Base-by-base conservation (phyloP, 2,329 filamentous ascomycete species). In the Tolypocladium nubicola region DNA sequence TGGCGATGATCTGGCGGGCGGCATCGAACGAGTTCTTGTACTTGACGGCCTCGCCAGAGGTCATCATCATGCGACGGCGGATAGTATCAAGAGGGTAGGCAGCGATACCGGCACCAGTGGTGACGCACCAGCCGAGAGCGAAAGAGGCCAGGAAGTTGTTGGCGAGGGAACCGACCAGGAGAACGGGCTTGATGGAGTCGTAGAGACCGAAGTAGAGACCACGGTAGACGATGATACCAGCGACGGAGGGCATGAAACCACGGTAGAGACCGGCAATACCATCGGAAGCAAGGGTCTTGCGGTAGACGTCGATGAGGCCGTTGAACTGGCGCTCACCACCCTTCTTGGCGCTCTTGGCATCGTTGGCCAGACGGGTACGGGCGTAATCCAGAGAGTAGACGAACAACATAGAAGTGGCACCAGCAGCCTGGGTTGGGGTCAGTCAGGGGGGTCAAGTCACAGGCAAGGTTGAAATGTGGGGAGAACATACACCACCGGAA, bases 41-140 rank as follows among this genome's bases (percentile, higher is more conserved):
- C 90, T 99, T 99, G 87, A 99, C 94, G 84, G 94, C 94, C 90
- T 95, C 82, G 80, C 84, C 84, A 66, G 82, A 87, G 72, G 94
- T 99, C 94, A 99, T 99, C 94, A 99, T 99, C 94, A 99, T 99
- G 83, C 94, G 94, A 87, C 94, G 92, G 86, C 94, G 94, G 84
- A 99, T 91, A 75, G 94, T 99, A 81, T 99, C 94, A 76, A 99
- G 91, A 83, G 94, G 94, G 86, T 99, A 99, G 74, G 94, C 97
- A 81, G 94, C 94, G 79, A 99, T 96, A 96, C 94, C 94, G 79
- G 94, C 94, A 95, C 89, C 94, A 77, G 94, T 99, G 83, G 94
- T 99, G 85, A 99, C 94, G 79, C 84, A 82, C 94, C 94, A 99
- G 76, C 94, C 94, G 79, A 99, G 94, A 75, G 85, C 74, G 91